These are phyloP conservation scores for Chrysosporium queenslandicum DNA, from an alignment of 2,329 filamentous ascomycete species.

Conservation along the genomic window DNA sequence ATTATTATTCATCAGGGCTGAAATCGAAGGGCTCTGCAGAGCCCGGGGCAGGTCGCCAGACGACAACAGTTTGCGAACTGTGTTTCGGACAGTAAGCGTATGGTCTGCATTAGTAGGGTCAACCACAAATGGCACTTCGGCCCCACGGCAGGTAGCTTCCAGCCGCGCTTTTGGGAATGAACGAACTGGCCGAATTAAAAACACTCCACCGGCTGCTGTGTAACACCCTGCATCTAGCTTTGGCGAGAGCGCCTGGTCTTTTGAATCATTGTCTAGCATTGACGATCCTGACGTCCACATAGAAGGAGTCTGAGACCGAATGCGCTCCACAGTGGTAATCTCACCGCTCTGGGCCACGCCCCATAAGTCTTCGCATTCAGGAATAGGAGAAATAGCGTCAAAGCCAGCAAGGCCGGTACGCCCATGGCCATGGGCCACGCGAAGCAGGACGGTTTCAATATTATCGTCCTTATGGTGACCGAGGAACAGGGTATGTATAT, in stretches of 20 bases:
- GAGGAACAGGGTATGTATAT: constrained; percentile 56
- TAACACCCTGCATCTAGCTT: neutral
- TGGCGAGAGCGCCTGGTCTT: neutral
- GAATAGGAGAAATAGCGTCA: constrained; percentile 55
- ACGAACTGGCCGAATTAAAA: constrained; percentile 32
- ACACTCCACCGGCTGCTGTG: constrained; percentile 29
- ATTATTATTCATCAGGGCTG: constrained; percentile 50
- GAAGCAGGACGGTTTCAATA: constrained; percentile 78
- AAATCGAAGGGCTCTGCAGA: constrained; percentile 54
- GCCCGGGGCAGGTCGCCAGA: constrained; percentile 56
- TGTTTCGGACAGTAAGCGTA: constrained; percentile 69
- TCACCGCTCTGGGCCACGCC: constrained; percentile 57
- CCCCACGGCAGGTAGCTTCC: constrained; percentile 54
- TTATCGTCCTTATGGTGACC: constrained; percentile 88
- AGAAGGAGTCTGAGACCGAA: neutral
- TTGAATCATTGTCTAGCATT: neutral
- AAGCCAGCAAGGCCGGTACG: constrained; percentile 67
- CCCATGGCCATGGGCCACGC: constrained; percentile 57
- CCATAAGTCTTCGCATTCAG: constrained; percentile 69
- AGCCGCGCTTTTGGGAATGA: constrained; percentile 58
- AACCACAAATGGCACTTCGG: constrained; percentile 64
- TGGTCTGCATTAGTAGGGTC: constrained; percentile 73
- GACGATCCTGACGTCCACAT: neutral
- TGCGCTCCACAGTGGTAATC: constrained; percentile 1
- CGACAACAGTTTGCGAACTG: constrained; percentile 58